Evolutionary conservation across 2,329 filamentous ascomycete genomes (phyloP).

Genomic region (Fusarium sp.): DNA sequence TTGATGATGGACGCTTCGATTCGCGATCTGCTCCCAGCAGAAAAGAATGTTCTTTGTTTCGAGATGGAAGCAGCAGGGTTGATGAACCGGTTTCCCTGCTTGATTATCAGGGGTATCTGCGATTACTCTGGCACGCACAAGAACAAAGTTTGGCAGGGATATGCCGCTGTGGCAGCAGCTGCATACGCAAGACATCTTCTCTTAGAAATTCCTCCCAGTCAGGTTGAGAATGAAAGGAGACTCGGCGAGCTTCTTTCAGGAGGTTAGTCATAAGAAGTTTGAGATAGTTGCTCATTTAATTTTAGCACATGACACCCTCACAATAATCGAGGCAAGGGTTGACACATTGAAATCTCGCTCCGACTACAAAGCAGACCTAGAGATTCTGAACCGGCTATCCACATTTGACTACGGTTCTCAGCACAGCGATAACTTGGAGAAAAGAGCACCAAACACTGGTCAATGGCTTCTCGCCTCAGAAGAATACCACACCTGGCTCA

Average conservation of each 20-base stretch:
- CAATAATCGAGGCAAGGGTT: background rate
- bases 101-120: constrained; percentile 55
- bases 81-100: constrained; percentile 45
- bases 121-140: constrained; percentile 56
- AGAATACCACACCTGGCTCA: background rate
- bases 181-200: constrained; percentile 36
- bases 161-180: constrained; percentile 51
- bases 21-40: constrained; percentile 48
- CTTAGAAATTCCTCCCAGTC: background rate
- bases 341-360: background rate
- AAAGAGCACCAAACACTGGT: background rate
- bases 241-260: background rate
- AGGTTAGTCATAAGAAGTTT: background rate
- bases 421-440: background rate
- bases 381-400: background rate
- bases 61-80: constrained; percentile 25
- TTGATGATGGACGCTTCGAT: constrained; percentile 50
- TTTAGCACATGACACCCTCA: background rate
- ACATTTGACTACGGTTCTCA: background rate
- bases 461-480: background rate
- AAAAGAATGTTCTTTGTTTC: constrained; percentile 34
- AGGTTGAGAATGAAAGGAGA: background rate
- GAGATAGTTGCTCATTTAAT: background rate
- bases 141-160: constrained; percentile 52
- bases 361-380: background rate